A percentile compares a stretch with the other conserved stretches of the same genome.
Conservation (phyloP, 2,329 filamentous ascomycete species). For the Neospermospora avenae region DNA sequence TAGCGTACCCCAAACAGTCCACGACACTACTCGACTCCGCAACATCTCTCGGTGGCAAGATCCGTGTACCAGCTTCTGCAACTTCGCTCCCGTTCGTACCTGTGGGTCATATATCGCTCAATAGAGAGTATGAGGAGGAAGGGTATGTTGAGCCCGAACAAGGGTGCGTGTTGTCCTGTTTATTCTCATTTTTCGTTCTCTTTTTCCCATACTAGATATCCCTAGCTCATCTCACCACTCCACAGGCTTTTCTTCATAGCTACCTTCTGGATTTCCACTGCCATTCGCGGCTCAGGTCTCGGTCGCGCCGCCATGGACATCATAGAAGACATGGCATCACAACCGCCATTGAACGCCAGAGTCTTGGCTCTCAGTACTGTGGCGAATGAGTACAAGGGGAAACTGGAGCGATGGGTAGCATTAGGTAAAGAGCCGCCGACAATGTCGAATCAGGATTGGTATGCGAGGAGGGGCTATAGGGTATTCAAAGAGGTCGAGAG, state of each 20-base stretch:
- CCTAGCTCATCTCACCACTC: no score
- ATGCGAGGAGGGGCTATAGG: slow-evolving; percentile 29
- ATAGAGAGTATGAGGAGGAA: slow-evolving; percentile 7
- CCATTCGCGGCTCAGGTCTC: slow-evolving; percentile 24
- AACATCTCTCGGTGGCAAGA: slow-evolving; percentile 17
- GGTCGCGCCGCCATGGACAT: slow-evolving; percentile 25
- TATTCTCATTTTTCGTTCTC: no score
- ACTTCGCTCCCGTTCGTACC: slow-evolving; percentile 19
- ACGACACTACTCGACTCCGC: slow-evolving; percentile 24
- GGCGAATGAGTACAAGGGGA: no score
- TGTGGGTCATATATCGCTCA: slow-evolving; percentile 29
- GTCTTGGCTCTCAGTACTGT: slow-evolving; percentile 21
- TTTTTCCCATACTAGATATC: no score
- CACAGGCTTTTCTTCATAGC: slow-evolving; percentile 11
- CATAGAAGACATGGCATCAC: slow-evolving; percentile 21
- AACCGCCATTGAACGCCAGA: slow-evolving; percentile 25
- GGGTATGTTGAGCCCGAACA: background rate
- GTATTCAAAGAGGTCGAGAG: slow-evolving; percentile 12
- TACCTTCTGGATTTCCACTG: slow-evolving; percentile 28
- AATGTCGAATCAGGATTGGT: slow-evolving; percentile 24
- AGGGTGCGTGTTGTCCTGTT: no score
- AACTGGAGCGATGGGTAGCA: no score
- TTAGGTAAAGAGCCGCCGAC: slow-evolving; percentile 8
- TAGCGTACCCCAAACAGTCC: slow-evolving; percentile 21
- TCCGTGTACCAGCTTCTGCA: slow-evolving; percentile 8